phyloP scores from a whole-genome alignment of 2,329 filamentous ascomycete genomes.

The Eutypella sp. region DNA sequence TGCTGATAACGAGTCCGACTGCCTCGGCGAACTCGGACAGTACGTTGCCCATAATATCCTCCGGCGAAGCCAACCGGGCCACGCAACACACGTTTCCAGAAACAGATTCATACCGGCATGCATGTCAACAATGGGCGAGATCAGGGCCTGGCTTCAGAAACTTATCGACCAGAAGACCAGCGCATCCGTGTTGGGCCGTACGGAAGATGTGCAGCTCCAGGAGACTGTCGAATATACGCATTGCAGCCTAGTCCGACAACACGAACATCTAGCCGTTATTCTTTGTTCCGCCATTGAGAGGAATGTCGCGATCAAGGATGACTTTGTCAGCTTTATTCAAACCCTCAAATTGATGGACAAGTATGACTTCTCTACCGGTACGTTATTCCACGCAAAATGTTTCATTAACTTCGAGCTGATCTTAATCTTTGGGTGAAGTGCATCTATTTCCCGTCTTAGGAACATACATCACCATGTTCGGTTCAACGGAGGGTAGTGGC shows the following conservation, averaged over 20 bases:
- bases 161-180: constrained; percentile 73
- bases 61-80: constrained; percentile 40
- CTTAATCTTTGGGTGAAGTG: constrained; percentile 52
- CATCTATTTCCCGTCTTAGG: constrained; percentile 81
- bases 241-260: constrained; percentile 77
- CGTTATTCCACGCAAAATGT: constrained; percentile 1
- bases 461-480: constrained; percentile 71
- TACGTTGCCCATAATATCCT: constrained; percentile 55
- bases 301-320: constrained; percentile 61
- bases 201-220: constrained; percentile 51
- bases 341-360: constrained; percentile 66
- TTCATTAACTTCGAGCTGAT: constrained; percentile 10
- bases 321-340: constrained; percentile 69
- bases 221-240: constrained; percentile 79
- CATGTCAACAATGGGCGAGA: constrained; percentile 67
- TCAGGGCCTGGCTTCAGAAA: constrained; percentile 71
- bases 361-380: constrained; percentile 52
- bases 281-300: constrained; percentile 73
- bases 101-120: constrained; percentile 69
- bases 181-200: constrained; percentile 67
- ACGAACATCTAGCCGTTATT: constrained; percentile 82
- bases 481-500: constrained; percentile 67
- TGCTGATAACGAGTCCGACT: constrained; percentile 44
- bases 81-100: constrained; percentile 36
- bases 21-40: constrained; percentile 48